phyloP scores from a whole-genome alignment of 768 basidiomycete species.

The Tulasnella sp. region DNA sequence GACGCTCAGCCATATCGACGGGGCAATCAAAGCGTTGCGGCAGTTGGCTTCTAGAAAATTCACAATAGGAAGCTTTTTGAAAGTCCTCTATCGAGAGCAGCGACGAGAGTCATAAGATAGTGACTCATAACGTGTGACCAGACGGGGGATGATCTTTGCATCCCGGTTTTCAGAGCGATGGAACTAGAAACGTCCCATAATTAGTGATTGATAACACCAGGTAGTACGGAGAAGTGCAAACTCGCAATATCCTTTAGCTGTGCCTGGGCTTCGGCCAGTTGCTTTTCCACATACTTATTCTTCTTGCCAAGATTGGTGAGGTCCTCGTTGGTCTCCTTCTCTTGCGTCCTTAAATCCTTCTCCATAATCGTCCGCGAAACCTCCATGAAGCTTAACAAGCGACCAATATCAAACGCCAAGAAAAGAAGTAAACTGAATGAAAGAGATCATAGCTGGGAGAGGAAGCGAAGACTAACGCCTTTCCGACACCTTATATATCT shows the following conservation, averaged over 20 bases:
- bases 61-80: no score
- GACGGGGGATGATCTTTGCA: no score
- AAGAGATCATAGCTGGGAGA: not conserved
- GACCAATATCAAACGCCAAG: no score
- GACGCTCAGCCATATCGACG: no score
- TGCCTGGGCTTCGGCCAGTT: conserved; percentile 80
- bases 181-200: not conserved
- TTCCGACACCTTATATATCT: conserved; percentile 89
- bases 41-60: no score
- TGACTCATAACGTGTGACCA: not conserved
- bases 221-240: not conserved
- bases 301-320: conserved; percentile 78
- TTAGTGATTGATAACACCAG: no score
- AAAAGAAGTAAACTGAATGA: not conserved
- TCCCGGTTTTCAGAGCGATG: not conserved
- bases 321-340: conserved; percentile 79
- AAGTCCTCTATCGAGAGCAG: no score
- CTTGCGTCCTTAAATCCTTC: conserved; percentile 59
- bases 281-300: conserved; percentile 90
- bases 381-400: conserved; percentile 69
- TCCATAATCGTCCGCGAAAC: conserved; percentile 73
- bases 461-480: conserved; percentile 55
- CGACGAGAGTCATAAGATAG: not conserved
- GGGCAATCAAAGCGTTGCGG: not conserved
- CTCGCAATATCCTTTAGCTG: conserved; percentile 80